Evolutionary conservation across 805 yeast species (phyloP), one percentile per base, ranked within the genome.

Genomic region (Candida pseudofarinosa): DNA sequence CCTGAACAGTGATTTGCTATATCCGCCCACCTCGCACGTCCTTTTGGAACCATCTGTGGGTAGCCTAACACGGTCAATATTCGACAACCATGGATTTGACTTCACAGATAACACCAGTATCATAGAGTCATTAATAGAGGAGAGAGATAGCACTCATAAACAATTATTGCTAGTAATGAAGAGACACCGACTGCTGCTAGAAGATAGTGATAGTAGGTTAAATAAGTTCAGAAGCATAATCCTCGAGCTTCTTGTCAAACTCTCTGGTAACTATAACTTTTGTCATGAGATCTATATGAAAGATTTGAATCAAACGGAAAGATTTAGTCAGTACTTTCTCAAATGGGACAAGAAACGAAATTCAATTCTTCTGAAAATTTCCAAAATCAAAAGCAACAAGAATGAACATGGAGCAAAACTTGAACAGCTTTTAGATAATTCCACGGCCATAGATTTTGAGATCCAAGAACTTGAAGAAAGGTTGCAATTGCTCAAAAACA

Each of bases 221-320:
- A 40, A 51, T 15, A 47, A 53, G 12, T 50, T 58, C 1, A 47
- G 79, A 44, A 44, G 38, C 4, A 48, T 50, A 45, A 55, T 74
- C 1, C 30, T 59, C 3, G 53, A 51, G 14, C 45, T 55, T 38
- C 58, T 70, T 40, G 60, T 56, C 37, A 70, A 69, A 43, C 47
- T 77, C n/a, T 63, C 71, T 5, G 74, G 73, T 40, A 63, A 62
- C 41, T 65, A 68, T 44, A 65, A 67, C 40, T 68, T 77, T 4
- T 63, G 76, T 51, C 60, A 62, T 41, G 82, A 78, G 51, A 56
- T 76, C 1, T 77, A 77, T 53, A 44, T 55, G 3, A 55, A 63
- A 2, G 78, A 75, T 33, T 53, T 63, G 4, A 43, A 49, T 3
- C 52, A 51, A n/a, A 60, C 68, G 18, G 50, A 53, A 19, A 33